Conservation (phyloP, 78 protist species). For the Dictyostelium discoideum region DNA sequence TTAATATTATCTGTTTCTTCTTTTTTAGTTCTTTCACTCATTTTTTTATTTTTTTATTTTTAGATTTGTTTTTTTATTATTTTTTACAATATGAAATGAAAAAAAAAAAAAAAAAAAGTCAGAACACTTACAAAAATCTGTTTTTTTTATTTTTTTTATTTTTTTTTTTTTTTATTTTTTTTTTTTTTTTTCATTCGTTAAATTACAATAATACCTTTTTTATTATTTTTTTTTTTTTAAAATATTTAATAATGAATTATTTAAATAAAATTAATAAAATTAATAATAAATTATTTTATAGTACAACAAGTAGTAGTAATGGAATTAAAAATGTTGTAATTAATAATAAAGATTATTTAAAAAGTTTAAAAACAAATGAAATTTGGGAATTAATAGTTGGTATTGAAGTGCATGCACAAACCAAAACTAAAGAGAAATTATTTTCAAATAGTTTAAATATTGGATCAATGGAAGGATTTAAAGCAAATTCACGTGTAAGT, state of each 20-base stretch:
- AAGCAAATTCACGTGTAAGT: slow-evolving; percentile 65
- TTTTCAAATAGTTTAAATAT: slow-evolving; percentile 67
- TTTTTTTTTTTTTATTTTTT: not conserved
- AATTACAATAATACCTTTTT: not conserved
- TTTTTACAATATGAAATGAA: not conserved
- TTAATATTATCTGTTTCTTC: not conserved
- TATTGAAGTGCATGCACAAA: slow-evolving; percentile 82
- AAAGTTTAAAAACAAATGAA: not conserved
- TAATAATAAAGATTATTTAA: slow-evolving; percentile 3
- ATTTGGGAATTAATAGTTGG: slow-evolving; percentile 70
- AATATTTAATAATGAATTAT: not conserved
- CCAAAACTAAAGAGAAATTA: slow-evolving; percentile 58
- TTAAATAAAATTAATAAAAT: not conserved
- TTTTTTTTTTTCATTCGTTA: not conserved
- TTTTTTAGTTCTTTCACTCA: not conserved
- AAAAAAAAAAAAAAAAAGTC: not conserved
- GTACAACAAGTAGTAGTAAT: not conserved
- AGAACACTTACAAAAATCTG: not conserved
- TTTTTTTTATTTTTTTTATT: not conserved
- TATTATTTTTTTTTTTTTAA: not conserved
- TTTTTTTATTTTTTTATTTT: not conserved
- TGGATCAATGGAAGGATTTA: slow-evolving; percentile 57
- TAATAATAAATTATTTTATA: not conserved
- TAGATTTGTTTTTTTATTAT: not conserved
- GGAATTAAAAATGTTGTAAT: not conserved